Conservation (phyloP, 176 grass and related monocot species). For the Phragmites australis region DNA sequence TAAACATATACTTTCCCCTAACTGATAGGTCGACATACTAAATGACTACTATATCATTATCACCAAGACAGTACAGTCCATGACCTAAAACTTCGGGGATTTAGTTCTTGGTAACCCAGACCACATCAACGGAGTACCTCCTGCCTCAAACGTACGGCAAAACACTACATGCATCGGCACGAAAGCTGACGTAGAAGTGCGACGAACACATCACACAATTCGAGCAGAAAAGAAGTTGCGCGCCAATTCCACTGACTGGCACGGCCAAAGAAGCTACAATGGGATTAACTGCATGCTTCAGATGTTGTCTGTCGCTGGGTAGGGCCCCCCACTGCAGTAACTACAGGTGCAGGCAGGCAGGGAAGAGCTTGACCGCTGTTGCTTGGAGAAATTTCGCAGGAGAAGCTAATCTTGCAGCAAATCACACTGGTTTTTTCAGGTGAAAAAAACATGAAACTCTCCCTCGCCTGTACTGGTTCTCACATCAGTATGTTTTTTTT, state of each 20-base stretch:
- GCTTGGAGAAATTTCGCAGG: neutral
- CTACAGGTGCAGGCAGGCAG: slow-evolving; percentile 26
- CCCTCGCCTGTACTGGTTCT: neutral
- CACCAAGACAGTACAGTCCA: neutral
- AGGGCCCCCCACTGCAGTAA: slow-evolving; percentile 12
- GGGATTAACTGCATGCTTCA: slow-evolving; percentile 38
- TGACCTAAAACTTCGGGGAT: slow-evolving; percentile 16
- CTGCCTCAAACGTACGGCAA: slow-evolving; percentile 22
- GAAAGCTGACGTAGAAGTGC: slow-evolving; percentile 6
- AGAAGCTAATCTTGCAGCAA: neutral
- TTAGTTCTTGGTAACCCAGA: neutral
- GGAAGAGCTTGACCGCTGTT: neutral
- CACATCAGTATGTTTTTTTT: slow-evolving; percentile 25
- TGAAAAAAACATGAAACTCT: neutral
- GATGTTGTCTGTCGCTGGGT: slow-evolving; percentile 7
- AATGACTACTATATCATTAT: neutral
- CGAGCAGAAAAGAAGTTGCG: slow-evolving; percentile 6
- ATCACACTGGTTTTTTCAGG: slow-evolving; percentile 1
- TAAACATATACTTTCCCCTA: neutral
- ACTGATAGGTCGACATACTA: neutral
- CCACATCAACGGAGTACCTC: neutral
- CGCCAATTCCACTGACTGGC: slow-evolving; percentile 22
- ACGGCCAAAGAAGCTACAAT: slow-evolving; percentile 29
- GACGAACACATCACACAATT: neutral
- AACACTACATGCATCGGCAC: neutral